Evolutionary conservation across 2,329 filamentous ascomycete genomes (phyloP).

Genomic region (Dactylellina parvicollis): DNA sequence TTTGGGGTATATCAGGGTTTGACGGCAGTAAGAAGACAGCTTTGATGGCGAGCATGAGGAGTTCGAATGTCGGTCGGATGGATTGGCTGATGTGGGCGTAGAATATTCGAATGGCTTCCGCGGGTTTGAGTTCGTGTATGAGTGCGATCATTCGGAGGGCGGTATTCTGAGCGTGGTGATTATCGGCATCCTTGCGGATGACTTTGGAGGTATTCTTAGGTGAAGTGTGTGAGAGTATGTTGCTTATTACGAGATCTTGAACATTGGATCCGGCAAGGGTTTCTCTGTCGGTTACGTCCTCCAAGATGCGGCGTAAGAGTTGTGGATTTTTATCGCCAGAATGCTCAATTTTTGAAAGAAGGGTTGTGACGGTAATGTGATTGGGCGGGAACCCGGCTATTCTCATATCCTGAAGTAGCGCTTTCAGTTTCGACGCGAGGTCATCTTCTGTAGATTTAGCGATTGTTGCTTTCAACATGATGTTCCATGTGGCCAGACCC

Average conservation of each 20-base stretch:
- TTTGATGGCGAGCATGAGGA: conserved; percentile 44
- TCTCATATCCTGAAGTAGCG: conserved; percentile 54
- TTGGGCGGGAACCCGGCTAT: conserved; percentile 51
- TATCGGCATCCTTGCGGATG: conserved; percentile 31
- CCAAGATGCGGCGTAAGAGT: conserved; percentile 53
- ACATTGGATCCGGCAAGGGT: conserved; percentile 37
- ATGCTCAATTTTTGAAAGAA: conserved; percentile 55
- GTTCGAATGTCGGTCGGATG: conserved; percentile 26
- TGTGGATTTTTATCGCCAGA: conserved; percentile 23
- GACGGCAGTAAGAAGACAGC: conserved; percentile 26
- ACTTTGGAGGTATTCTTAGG: conserved; percentile 22
- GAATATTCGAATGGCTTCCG: conserved; percentile 37
- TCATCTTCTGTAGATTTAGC: conserved; percentile 30
- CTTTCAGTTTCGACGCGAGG: conserved; percentile 30
- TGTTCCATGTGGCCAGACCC: conserved; percentile 55
- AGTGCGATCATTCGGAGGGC: conserved; percentile 41
- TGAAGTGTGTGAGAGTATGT: conserved; percentile 47
- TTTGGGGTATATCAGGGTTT: neutral
- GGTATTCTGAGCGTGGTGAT: conserved; percentile 5
- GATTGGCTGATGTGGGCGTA: conserved; percentile 31
- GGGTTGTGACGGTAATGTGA: conserved; percentile 55
- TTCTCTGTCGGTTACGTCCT: conserved; percentile 29
- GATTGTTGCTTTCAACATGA: conserved; percentile 55
- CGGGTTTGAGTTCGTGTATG: conserved; percentile 38
- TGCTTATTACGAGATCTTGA: conserved; percentile 48